Evolutionary conservation across 2,329 filamentous ascomycete species (phyloP).

Genomic region (Aspergillus nomiae): DNA sequence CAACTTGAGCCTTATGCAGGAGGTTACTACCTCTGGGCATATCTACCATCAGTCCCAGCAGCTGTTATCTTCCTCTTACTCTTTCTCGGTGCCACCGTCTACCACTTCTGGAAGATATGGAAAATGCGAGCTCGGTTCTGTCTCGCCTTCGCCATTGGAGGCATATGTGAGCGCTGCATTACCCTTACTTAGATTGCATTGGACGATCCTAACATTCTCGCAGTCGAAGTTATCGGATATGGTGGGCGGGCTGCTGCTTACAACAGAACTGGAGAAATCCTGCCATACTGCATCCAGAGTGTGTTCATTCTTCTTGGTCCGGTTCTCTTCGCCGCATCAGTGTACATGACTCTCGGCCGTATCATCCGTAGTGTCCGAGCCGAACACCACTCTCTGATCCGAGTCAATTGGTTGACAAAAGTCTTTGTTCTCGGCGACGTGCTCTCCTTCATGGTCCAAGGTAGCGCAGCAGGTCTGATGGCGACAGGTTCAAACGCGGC

Average conservation of each 20-base stretch:
- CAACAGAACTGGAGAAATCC: constrained; percentile 20
- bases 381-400: constrained; percentile 47
- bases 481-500: constrained; percentile 9
- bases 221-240: constrained; percentile 41
- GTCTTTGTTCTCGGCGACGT: constrained; percentile 53
- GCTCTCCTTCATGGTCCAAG: constrained; percentile 51
- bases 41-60: constrained; percentile 30
- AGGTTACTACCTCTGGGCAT: constrained; percentile 29
- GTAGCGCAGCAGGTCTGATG: constrained; percentile 23
- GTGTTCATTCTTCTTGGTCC: constrained; percentile 53
- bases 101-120: constrained; percentile 32
- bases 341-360: constrained; percentile 54
- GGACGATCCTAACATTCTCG: neutral
- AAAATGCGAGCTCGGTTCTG: constrained; percentile 33
- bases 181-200: neutral
- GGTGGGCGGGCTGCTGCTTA: constrained; percentile 24
- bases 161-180: constrained; percentile 33
- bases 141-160: constrained; percentile 36
- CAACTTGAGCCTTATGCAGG: constrained; percentile 19
- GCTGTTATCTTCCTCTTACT: constrained; percentile 28
- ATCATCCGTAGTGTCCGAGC: constrained; percentile 46
- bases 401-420: constrained; percentile 48
- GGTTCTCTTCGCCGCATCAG: constrained; percentile 52
- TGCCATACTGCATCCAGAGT: constrained; percentile 44
- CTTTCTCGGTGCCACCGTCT: constrained; percentile 28